Base-by-base conservation (phyloP, 306 rosid genomes). In the Lathyrus oleraceus region DNA sequence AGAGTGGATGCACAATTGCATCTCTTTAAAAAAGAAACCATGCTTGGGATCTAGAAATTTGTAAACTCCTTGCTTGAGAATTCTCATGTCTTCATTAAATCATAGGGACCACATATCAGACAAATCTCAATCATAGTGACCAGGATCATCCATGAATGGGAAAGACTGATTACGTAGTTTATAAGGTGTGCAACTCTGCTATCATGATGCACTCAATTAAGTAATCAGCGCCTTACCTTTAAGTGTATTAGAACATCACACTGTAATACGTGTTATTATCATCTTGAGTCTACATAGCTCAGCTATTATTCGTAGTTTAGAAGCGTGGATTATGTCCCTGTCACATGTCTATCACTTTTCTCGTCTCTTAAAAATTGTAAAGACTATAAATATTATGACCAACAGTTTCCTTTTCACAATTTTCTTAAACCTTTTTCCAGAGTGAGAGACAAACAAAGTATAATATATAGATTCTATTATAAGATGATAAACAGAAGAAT, bases 391-490 rank as follows among this genome's bases (percentile, higher is more conserved):
- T 30, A 44, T 48, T 4, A 42, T 52, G 51, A 49, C 16, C 42
- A 10, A 36, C 13, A 61, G 40, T 62, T 72, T 44, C 28, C 23
- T 48, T 15, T 48, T 47, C 76, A 71, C 2, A 28, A 28, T 59
- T 48, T 75, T 11, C 74, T 8, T 42, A 48, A 25, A 48, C 17
- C 14, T 1, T 9, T 36, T 13, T 64, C 63, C 32, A 16, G 12
- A 25, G 28, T 39, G 36, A 72, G 13, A 67, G 11, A 5, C 35
- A 28, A 53, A 63, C 36, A 9, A 10, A 42, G 2, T 44, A 65
- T 65, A 47, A 54, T 51, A 65, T 57, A 59, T 36, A 54, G 32
- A 64, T 15, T 32, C 27, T 69, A 62, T 35, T 16, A 14, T 9
- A 20, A 63, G 38, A 23, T 48, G 32, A 51, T 32, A 51, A 23